Evolutionary conservation across 305 asterid species (phyloP), one percentile per base, ranked within the genome.

Genomic region (Ilex paraguariensis): DNA sequence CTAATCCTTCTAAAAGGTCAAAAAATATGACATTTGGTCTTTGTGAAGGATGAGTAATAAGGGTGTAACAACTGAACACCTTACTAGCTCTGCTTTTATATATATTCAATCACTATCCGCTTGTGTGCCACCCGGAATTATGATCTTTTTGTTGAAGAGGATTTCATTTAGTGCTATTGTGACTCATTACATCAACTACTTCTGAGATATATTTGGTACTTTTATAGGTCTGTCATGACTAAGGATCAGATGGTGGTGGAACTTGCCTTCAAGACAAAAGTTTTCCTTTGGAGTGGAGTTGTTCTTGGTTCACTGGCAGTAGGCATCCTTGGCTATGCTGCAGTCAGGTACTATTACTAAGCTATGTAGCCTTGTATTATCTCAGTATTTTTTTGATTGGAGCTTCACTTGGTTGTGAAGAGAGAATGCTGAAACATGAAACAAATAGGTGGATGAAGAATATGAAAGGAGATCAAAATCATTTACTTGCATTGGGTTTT

Each of bases 181-280:
- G 49, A 42, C 42, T 14, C 65, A 32, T 57, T 52, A 14, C 17
- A 16, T 49, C 39, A 50, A 36, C 50, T 68, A 42, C 16, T 65
- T 57, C 56, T 48, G 39, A 61, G 57, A 31, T 54, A 16, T 44
- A 40, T 7, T 46, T 55, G 57, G 61, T 68, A 44, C 73, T 62
- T 63, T 49, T 78, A 69, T 64, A 93, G 98, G 80, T 81, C 90
- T 66, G 79, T 75, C 70, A 62, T 81, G 84, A 81, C 77, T 7
- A 90, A 87, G 82, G 91, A 84, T 76, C 85, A 93, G 75, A 80
- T 93, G 52, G 15, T 93, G 56, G 80, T 74, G 13, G 85, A 86
- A 64, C 96, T 90, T 66, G 79, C 87, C 64, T 81, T 79, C 81
- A 80, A 70, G 73, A 70, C 85, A 39, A 84, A 81, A 70, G 70